Conservation (phyloP, 2,329 filamentous ascomycete species). For the Aureobasidium sp. region DNA sequence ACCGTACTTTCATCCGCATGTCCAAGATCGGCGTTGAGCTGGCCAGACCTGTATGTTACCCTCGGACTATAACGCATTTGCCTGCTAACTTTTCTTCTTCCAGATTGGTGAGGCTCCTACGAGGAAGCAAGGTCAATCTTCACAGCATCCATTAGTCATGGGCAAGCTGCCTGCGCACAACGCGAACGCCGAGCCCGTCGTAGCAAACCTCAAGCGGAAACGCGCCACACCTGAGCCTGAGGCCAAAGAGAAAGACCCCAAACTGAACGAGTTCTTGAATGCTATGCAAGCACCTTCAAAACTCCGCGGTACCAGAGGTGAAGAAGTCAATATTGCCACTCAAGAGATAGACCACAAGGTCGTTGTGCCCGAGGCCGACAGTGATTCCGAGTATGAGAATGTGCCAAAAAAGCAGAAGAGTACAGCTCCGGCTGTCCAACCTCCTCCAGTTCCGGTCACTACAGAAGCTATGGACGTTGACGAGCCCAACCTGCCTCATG, state of each 20-base stretch:
- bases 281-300: constrained; percentile 68
- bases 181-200: neutral
- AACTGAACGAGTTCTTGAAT: constrained; percentile 77
- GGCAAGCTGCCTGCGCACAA: neutral
- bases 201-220: constrained; percentile 58
- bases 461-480: constrained; percentile 8
- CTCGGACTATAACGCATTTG: neutral
- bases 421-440: constrained; percentile 8
- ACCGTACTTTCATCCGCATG: constrained; percentile 91
- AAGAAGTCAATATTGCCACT: constrained; percentile 12
- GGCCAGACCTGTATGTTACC: constrained; percentile 63
- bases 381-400: constrained; percentile 63
- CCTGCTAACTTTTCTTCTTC: neutral
- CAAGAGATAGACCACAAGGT: constrained; percentile 22
- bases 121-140: constrained; percentile 21
- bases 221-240: constrained; percentile 49
- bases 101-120: constrained; percentile 16
- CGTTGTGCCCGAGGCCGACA: constrained; percentile 43
- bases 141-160: neutral
- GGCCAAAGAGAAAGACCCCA: constrained; percentile 54
- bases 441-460: neutral
- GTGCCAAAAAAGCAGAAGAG: constrained; percentile 44
- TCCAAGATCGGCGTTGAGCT: constrained; percentile 87
- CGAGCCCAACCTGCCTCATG: neutral
- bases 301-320: constrained; percentile 49